phyloP scores from a whole-genome alignment of 257 asterid species.

The Ballota nigra region DNA sequence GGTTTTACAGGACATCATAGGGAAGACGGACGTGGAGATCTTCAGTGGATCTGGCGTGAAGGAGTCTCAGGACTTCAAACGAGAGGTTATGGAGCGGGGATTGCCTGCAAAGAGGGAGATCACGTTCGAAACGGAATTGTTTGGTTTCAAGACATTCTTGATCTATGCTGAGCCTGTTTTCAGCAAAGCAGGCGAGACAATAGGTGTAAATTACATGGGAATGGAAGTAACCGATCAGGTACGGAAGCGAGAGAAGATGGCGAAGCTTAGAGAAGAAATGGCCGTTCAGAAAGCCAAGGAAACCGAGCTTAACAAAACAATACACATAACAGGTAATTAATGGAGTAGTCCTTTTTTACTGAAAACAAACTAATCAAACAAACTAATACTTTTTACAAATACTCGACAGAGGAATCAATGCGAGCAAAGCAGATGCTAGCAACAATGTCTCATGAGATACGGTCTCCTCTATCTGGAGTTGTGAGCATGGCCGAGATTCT shows the following conservation, averaged over 20 bases:
- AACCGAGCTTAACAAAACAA: conserved; percentile 86
- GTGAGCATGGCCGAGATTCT: conserved; percentile 94
- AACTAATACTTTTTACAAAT: background rate
- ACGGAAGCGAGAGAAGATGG: conserved; percentile 75
- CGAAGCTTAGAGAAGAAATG: conserved; percentile 82
- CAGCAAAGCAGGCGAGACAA: conserved; percentile 80
- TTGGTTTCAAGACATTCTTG: conserved; percentile 77
- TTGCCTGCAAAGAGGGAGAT: conserved; percentile 84
- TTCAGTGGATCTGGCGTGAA: conserved; percentile 81
- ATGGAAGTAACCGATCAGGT: conserved; percentile 97
- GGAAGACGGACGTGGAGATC: conserved; percentile 85
- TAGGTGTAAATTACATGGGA: conserved; percentile 92
- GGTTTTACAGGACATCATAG: conserved; percentile 78
- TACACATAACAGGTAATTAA: conserved; percentile 78
- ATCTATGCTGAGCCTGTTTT: conserved; percentile 87
- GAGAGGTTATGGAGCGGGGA: conserved; percentile 79
- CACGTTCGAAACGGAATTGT: conserved; percentile 78
- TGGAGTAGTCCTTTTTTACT: too few relatives aligned
- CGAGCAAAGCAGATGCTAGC: conserved; percentile 96
- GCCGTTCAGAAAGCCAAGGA: conserved; percentile 95
- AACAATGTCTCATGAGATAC: conserved; percentile 94
- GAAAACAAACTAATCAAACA: background rate
- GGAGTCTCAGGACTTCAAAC: conserved; percentile 91
- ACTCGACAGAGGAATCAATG: conserved; percentile 81
- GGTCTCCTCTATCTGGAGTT: conserved; percentile 91